Conservation (phyloP, 176 grass and related monocot species). For the Oryza rufipogon region DNA sequence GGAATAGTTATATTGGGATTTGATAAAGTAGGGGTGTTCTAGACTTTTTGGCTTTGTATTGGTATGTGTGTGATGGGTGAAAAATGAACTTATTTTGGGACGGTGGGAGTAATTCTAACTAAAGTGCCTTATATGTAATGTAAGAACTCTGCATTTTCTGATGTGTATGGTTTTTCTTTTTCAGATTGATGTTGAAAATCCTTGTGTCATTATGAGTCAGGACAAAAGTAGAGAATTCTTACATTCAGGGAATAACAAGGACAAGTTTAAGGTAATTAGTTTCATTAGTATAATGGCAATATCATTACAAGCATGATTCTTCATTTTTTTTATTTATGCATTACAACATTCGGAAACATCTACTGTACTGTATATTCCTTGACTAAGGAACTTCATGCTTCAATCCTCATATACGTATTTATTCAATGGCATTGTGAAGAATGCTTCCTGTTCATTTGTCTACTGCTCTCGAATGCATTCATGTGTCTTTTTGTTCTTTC, state of each 20-base stretch:
- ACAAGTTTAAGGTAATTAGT: slow-evolving; percentile 89
- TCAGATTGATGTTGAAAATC: slow-evolving; percentile 98
- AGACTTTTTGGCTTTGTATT: too few relatives aligned
- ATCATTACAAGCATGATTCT: slow-evolving; percentile 1
- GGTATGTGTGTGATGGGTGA: too few relatives aligned
- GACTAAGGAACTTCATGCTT: neutral
- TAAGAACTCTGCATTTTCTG: slow-evolving; percentile 23
- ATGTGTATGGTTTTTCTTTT: slow-evolving; percentile 24
- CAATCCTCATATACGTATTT: neutral
- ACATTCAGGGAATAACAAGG: slow-evolving; percentile 89
- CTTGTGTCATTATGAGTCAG: slow-evolving; percentile 98
- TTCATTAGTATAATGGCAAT: slow-evolving; percentile 27
- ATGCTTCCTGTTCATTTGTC: slow-evolving; percentile 10
- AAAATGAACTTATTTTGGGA: too few relatives aligned
- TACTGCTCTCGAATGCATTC: neutral
- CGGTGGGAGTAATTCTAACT: too few relatives aligned
- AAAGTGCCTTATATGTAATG: slow-evolving; percentile 28
- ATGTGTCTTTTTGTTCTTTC: neutral
- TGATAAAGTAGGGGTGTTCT: too few relatives aligned
- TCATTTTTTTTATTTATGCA: neutral
- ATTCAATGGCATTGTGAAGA: neutral
- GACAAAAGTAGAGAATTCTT: slow-evolving; percentile 99
- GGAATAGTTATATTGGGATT: too few relatives aligned
- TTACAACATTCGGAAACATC: neutral
- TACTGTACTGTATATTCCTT: slow-evolving; percentile 10